Evolutionary conservation across 1,284 basidiomycete genomes (phyloP).

Genomic region (Leccinum laetum): DNA sequence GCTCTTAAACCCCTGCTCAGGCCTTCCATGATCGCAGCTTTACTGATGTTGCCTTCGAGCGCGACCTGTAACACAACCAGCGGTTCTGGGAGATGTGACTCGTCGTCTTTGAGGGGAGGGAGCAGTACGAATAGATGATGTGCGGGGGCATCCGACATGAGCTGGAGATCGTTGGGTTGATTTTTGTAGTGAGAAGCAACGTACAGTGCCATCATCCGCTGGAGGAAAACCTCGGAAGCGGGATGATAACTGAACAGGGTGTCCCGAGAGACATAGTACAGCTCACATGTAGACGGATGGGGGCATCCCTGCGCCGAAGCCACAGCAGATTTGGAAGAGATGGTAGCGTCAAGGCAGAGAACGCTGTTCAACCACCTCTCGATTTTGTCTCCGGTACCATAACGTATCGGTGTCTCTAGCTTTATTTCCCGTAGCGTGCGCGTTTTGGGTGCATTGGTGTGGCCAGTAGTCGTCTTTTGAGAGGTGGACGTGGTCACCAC

Average conservation of each 20-base stretch:
- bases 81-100: conserved; percentile 87
- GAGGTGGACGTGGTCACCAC: conserved; percentile 43
- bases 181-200: conserved; percentile 99
- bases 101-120: conserved; percentile 87
- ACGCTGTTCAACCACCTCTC: conserved; percentile 95
- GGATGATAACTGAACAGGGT: conserved; percentile 98
- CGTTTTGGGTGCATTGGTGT: conserved; percentile 62
- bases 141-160: conserved; percentile 96
- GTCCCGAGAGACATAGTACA: conserved; percentile 96
- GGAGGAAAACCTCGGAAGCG: conserved; percentile 95
- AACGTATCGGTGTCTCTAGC: conserved; percentile 95
- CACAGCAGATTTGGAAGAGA: conserved; percentile 52
- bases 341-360: conserved; percentile 92
- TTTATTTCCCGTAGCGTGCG: conserved; percentile 93
- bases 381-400: conserved; percentile 84
- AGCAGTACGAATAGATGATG: conserved; percentile 97
- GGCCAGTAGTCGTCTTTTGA: conserved; percentile 41
- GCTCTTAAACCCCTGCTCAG: conserved; percentile 79
- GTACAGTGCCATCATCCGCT: conserved; percentile 98
- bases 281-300: conserved; percentile 91
- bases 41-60: conserved; percentile 92
- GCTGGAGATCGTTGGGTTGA: conserved; percentile 97
- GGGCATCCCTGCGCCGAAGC: conserved; percentile 77
- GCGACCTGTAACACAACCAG: conserved; percentile 96
- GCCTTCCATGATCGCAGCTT: conserved; percentile 85